Evolutionary conservation across 345 rosid genomes (phyloP).

Genomic region (Iberis pinnata): DNA sequence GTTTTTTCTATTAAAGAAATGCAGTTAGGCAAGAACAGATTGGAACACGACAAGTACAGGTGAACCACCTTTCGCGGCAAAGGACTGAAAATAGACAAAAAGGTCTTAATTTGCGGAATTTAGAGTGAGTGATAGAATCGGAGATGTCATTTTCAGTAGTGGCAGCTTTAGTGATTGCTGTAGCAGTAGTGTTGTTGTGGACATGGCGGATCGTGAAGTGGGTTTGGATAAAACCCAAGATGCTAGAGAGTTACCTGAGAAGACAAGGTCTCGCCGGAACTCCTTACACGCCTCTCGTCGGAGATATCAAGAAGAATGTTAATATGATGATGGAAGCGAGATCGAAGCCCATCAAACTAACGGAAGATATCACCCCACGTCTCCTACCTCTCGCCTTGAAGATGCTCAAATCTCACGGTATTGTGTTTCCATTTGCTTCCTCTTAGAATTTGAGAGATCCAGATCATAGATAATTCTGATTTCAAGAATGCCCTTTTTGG

Average conservation of each 20-base stretch:
- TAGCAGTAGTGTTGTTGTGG: conserved; percentile 16
- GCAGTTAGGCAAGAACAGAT: background rate
- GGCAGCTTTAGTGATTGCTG: conserved; percentile 8
- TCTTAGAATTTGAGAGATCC: background rate
- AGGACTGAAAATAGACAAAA: background rate
- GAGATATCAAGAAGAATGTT: conserved; percentile 35
- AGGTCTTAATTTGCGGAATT: background rate
- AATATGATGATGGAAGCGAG: conserved; percentile 25
- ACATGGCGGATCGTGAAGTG: conserved; percentile 33
- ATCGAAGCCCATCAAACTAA: conserved; percentile 30
- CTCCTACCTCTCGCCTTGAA: conserved; percentile 34
- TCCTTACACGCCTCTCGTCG: conserved; percentile 31
- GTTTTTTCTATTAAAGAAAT: conserved; percentile 14
- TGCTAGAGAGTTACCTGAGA: conserved; percentile 38
- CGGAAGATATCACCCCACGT: conserved; percentile 33
- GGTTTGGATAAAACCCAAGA: conserved; percentile 47
- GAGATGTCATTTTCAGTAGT: conserved; percentile 18
- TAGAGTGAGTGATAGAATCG: background rate
- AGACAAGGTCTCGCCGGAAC: conserved; percentile 42
- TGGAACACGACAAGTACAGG: no score
- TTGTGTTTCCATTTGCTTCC: background rate
- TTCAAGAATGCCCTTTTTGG: no score
- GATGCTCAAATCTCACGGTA: conserved; percentile 35
- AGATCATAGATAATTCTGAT: no score
- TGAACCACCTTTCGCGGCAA: conserved; percentile 11